phyloP scores from a whole-genome alignment of 805 yeast species.

The Pichia gijzeniarum region DNA sequence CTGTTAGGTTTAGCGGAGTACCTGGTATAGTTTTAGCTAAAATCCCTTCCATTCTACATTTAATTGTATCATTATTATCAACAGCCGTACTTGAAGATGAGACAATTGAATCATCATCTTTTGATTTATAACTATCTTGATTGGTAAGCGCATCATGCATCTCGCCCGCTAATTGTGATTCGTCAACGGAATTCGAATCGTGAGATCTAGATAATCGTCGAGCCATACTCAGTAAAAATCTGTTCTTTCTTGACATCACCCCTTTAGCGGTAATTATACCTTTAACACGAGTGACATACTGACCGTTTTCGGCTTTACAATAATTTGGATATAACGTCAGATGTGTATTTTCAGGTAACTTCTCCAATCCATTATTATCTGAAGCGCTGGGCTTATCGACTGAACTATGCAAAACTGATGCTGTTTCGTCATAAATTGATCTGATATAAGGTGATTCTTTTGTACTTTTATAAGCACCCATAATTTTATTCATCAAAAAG shows the following conservation, averaged over 20 bases:
- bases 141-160: constrained; percentile 28
- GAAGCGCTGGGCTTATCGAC: neutral
- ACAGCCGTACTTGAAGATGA: constrained; percentile 12
- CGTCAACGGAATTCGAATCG: constrained; percentile 18
- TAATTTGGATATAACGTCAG: constrained; percentile 58
- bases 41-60: constrained; percentile 62
- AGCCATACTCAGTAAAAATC: constrained; percentile 60
- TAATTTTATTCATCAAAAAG: constrained; percentile 34
- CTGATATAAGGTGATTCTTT: constrained; percentile 45
- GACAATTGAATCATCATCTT: constrained; percentile 19
- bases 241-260: constrained; percentile 60
- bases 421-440: constrained; percentile 30
- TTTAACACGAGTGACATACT: constrained; percentile 53
- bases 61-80: constrained; percentile 34
- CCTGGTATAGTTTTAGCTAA: constrained; percentile 60
- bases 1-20: constrained; percentile 45
- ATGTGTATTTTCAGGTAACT: constrained; percentile 50
- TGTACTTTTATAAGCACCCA: constrained; percentile 44
- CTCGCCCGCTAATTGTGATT: constrained; percentile 34
- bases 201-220: constrained; percentile 51
- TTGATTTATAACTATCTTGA: constrained; percentile 19
- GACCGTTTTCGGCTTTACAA: constrained; percentile 33
- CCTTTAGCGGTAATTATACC: constrained; percentile 75
- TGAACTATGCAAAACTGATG: constrained; percentile 15
- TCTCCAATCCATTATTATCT: constrained; percentile 1